Evolutionary conservation across 83 land plant species (phyloP), one percentile per base, ranked within the genome.

Genomic region (Diphasiastrum complanatum): DNA sequence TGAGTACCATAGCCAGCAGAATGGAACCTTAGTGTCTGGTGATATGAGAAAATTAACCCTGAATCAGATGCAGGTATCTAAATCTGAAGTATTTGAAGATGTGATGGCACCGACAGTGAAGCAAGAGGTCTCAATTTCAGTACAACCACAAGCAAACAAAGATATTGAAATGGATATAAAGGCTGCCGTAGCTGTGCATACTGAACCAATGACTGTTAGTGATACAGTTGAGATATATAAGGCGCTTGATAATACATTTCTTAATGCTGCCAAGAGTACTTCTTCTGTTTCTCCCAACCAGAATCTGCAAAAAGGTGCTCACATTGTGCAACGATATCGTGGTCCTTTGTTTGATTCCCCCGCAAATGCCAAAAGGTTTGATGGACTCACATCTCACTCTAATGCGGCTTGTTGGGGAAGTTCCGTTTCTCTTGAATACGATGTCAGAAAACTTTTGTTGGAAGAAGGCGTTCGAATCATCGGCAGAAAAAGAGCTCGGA

Each of bases 291-390:
- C 64, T 24, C 40, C 25, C 30, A 20, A 40, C 28, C 63, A 63
- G 24, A 24, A 48, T 2, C 56, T 71, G 32, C 51, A 82, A 35
- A 90, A 86, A 66, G 82, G 79, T 51, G 67, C 46, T 54, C 75
- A 72, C 47, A 18, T 78, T 34, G 63, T 82, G 0, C 85, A 82
- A 72, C 86, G 86, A 67, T 90, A 89, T 58, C 75, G 83, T 61
- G 99, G 99, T 24, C 99, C 99, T 10, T 69, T 95, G 0, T 95
- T 89, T 74, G 99, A 95, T 68, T 83, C 86, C 27, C 97, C 96
- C 20, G 79, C 66, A 25, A 80, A 86, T 58, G 79, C 81, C 5
- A 75, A 79, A 75, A 89, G 82, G 61, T 68, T 78, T 63, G 96
- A 85, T 60, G 63, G 97, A 2, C 40, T 70, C 51, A 80, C 78